phyloP scores from a whole-genome alignment of 345 rosid genomes.

The Acer yangbiense region DNA sequence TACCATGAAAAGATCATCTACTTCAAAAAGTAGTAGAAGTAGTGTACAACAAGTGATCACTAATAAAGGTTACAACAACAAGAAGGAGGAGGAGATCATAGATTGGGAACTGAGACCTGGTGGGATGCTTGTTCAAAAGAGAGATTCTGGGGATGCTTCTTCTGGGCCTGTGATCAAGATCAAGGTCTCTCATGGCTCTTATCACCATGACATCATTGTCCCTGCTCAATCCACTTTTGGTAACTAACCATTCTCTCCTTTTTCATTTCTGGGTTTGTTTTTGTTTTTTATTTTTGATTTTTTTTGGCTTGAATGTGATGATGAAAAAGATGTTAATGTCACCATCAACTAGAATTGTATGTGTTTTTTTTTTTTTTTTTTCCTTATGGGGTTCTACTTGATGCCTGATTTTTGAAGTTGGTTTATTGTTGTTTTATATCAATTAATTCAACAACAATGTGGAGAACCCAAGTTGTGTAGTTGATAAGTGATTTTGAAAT shows the following conservation, averaged over 20 bases:
- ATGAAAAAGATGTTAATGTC: not conserved
- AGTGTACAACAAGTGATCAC: conserved; percentile 3
- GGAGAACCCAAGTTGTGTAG: not conserved
- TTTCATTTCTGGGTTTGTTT: not conserved
- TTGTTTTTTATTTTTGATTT: not conserved
- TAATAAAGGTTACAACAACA: conserved; percentile 12
- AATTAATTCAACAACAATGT: not conserved
- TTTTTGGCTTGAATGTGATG: not conserved
- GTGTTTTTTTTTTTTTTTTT: not conserved
- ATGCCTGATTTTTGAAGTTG: not conserved
- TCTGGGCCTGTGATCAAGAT: conserved; percentile 43
- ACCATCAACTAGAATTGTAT: not conserved
- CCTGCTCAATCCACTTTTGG: conserved; percentile 54
- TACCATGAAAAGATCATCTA: conserved; percentile 32
- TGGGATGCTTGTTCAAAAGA: conserved; percentile 61
- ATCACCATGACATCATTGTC: conserved; percentile 34
- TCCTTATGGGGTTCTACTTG: conserved; percentile 1
- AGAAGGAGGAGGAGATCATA: conserved; percentile 25
- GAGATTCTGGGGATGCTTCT: conserved; percentile 32
- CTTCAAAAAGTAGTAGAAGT: conserved; percentile 20
- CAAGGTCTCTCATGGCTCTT: conserved; percentile 43
- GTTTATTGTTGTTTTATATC: not conserved
- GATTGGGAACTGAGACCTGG: conserved; percentile 58
- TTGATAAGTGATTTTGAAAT: not conserved
- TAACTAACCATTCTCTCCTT: conserved; percentile 1